phyloP scores from a whole-genome alignment of 805 yeast species.

The Teunomyces pallodes region DNA sequence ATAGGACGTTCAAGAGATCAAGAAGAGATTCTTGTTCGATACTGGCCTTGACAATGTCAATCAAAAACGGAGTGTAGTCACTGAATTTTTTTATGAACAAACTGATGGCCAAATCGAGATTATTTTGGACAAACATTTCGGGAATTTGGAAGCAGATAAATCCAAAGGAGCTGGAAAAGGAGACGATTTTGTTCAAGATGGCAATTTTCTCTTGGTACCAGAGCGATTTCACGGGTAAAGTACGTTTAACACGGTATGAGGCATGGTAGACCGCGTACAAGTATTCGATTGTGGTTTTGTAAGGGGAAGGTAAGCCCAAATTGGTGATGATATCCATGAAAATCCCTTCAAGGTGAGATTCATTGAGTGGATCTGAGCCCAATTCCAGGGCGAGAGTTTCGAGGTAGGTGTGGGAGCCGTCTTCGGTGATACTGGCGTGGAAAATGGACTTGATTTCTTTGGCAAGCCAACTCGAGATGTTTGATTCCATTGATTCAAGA shows the following conservation, averaged over 20 bases:
- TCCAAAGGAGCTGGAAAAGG: slow-evolving; percentile 59
- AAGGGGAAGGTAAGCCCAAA: slow-evolving; percentile 40
- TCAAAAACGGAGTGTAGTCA: slow-evolving; percentile 41
- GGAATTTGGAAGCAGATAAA: slow-evolving; percentile 67
- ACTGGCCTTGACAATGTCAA: slow-evolving; percentile 56
- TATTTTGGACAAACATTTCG: slow-evolving; percentile 52
- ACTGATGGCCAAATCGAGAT: slow-evolving; percentile 27
- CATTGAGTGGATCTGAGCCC: slow-evolving; percentile 15
- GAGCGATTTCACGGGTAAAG: slow-evolving; percentile 41
- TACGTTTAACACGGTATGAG: slow-evolving; percentile 41
- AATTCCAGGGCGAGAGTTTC: slow-evolving; percentile 25
- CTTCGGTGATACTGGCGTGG: slow-evolving; percentile 21
- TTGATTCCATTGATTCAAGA: slow-evolving; percentile 2
- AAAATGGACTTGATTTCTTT: slow-evolving; percentile 36
- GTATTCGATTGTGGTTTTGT: slow-evolving; percentile 44
- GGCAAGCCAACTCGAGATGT: slow-evolving; percentile 35
- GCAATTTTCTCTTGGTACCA: slow-evolving; percentile 33
- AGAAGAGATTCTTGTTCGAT: slow-evolving; percentile 63
- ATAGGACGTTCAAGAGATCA: slow-evolving; percentile 56
- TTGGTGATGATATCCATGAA: slow-evolving; percentile 59
- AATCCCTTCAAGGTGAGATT: slow-evolving; percentile 45
- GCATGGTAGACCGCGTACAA: slow-evolving; percentile 44
- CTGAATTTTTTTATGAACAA: slow-evolving; percentile 20
- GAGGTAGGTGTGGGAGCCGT: slow-evolving; percentile 17
- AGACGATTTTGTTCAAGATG: slow-evolving; percentile 47